phyloP scores from a whole-genome alignment of 2,329 filamentous ascomycete species.

The Pseudogymnoascus sp. region DNA sequence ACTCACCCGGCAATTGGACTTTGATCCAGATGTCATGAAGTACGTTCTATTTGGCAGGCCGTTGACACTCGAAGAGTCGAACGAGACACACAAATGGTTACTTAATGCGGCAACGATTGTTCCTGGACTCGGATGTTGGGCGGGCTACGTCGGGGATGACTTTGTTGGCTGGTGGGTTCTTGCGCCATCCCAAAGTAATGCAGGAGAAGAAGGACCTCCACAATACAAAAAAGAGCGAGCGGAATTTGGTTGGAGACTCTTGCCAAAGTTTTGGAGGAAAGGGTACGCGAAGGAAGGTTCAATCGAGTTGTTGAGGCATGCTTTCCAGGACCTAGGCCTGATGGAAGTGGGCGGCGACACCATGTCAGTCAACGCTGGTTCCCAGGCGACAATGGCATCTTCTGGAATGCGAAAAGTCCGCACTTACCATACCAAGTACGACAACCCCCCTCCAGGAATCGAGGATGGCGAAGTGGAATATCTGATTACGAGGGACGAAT shows the following conservation, averaged over 20 bases:
- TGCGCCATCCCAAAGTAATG: conserved; percentile 14
- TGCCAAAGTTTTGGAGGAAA: conserved; percentile 25
- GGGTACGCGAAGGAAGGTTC: conserved; percentile 28
- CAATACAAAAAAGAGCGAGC: conserved; percentile 12
- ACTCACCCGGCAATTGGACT: neutral
- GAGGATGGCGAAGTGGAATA: conserved; percentile 2
- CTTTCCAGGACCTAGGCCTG: conserved; percentile 23
- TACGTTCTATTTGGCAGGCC: neutral
- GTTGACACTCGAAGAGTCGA: neutral
- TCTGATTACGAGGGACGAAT: neutral
- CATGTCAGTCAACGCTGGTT: conserved; percentile 27
- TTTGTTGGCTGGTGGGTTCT: conserved; percentile 28
- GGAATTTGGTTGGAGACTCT: conserved; percentile 24
- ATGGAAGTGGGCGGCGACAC: conserved; percentile 24
- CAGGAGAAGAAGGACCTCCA: neutral
- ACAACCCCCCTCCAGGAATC: conserved; percentile 2
- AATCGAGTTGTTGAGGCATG: conserved; percentile 23
- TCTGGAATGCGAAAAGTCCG: neutral
- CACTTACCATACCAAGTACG: neutral
- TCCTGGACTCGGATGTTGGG: neutral
- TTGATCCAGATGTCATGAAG: neutral
- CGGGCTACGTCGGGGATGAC: conserved; percentile 14
- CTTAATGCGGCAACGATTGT: neutral
- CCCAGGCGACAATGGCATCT: conserved; percentile 16
- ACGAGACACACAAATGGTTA: neutral